Conservation (phyloP, 805 yeast genomes). For the Ogataea haglerorum region DNA sequence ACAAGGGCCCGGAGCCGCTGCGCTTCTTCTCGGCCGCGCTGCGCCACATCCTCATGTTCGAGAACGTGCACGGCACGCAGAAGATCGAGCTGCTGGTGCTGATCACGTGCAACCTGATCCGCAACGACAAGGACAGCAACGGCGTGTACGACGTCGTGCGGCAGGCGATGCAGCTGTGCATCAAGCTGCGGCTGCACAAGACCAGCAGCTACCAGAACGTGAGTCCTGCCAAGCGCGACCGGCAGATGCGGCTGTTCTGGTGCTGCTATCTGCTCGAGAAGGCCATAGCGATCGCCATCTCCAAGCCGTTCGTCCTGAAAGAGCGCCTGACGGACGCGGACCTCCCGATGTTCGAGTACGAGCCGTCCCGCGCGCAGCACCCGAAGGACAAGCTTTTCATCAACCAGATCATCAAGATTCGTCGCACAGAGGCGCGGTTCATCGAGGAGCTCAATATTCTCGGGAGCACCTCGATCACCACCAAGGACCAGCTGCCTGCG, state of each 20-base stretch:
- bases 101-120: constrained; percentile 50
- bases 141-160: constrained; percentile 50
- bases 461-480: constrained; percentile 27
- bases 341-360: constrained; percentile 49
- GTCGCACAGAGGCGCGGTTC: constrained; percentile 58
- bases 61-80: constrained; percentile 38
- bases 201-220: constrained; percentile 33
- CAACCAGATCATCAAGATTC: constrained; percentile 52
- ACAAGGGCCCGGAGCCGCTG: constrained; percentile 51
- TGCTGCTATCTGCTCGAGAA: constrained; percentile 60
- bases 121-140: constrained; percentile 60
- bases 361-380: constrained; percentile 38
- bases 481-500: constrained; percentile 41
- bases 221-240: constrained; percentile 28
- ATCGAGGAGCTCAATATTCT: constrained; percentile 49
- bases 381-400: constrained; percentile 41
- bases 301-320: constrained; percentile 51
- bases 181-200: constrained; percentile 36
- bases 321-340: constrained; percentile 48
- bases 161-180: constrained; percentile 49
- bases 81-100: constrained; percentile 52
- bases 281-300: constrained; percentile 58
- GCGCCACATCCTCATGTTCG: constrained; percentile 48
- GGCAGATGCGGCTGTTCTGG: constrained; percentile 58
- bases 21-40: constrained; percentile 59